Evolutionary conservation across 768 basidiomycete species (phyloP).

Genomic region (Trametes gibbosa): DNA sequence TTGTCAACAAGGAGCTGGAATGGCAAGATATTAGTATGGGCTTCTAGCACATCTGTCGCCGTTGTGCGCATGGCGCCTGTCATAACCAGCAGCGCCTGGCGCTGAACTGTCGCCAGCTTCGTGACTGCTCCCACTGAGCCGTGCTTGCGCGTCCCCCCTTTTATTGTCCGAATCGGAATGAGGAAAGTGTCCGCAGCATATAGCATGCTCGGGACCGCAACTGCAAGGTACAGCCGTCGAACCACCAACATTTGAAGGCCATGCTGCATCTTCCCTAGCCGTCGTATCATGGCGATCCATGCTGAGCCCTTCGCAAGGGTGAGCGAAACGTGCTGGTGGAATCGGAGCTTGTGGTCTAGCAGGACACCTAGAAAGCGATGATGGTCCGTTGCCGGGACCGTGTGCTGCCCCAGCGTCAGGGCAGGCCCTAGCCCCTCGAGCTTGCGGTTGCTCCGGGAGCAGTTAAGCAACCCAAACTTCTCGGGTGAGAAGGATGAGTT

Average conservation of each 20-base stretch:
- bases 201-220: too few relatives aligned
- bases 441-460: not conserved
- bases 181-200: not conserved
- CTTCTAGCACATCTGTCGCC: conserved; percentile 22
- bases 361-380: too few relatives aligned
- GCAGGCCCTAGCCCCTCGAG: not conserved
- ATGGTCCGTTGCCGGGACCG: too few relatives aligned
- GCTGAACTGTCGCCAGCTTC: not conserved
- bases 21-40: conserved; percentile 22
- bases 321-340: too few relatives aligned
- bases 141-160: not conserved
- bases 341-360: too few relatives aligned
- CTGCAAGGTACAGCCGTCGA: too few relatives aligned
- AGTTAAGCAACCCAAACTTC: not conserved
- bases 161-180: not conserved
- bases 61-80: conserved; percentile 26
- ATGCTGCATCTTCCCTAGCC: too few relatives aligned
- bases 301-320: too few relatives aligned
- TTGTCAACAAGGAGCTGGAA: conserved; percentile 20
- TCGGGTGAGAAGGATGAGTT: not conserved
- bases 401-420: too few relatives aligned
- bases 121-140: not conserved
- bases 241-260: too few relatives aligned
- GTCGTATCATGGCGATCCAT: too few relatives aligned
- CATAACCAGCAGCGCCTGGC: conserved; percentile 7